phyloP scores from a whole-genome alignment of 768 basidiomycete species.

The Amanita pallidorosea region DNA sequence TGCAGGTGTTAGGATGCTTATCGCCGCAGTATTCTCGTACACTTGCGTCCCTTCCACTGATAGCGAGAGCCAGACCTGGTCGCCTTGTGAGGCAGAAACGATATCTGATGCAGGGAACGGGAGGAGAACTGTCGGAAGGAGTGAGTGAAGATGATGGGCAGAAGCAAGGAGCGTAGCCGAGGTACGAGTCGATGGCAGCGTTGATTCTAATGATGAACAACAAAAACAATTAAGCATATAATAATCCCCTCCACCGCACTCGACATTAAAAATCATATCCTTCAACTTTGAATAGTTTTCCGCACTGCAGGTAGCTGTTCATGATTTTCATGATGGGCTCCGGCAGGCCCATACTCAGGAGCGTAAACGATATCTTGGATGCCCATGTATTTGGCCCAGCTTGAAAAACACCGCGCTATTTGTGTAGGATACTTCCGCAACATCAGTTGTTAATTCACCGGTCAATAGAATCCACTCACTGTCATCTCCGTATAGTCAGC shows the following conservation, averaged over 20 bases:
- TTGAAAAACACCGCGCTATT: conserved; percentile 90
- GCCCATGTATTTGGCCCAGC: conserved; percentile 85
- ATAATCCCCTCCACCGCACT: not conserved
- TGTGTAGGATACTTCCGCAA: conserved; percentile 72
- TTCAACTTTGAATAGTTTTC: conserved; percentile 79
- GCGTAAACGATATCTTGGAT: conserved; percentile 87
- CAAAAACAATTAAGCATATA: not conserved
- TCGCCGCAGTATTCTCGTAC: not conserved
- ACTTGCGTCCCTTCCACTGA: not conserved
- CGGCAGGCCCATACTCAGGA: conserved; percentile 91
- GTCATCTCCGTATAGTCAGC: conserved; percentile 86
- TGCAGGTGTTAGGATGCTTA: not conserved
- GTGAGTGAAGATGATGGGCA: not conserved
- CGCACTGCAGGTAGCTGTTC: conserved; percentile 86
- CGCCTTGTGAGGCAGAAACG: too few relatives aligned
- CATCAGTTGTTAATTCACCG: not conserved
- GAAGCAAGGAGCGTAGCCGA: not conserved
- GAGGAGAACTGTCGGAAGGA: not conserved
- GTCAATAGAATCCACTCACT: conserved; percentile 33
- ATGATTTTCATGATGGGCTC: conserved; percentile 86
- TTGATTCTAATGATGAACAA: not conserved
- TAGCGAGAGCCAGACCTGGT: too few relatives aligned
- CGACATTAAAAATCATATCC: conserved; percentile 60
- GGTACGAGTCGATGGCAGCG: not conserved
- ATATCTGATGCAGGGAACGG: too few relatives aligned